phyloP scores from a whole-genome alignment of 225 moss, liverwort and hornwort genomes.

The Thuidium tamariscinum region DNA sequence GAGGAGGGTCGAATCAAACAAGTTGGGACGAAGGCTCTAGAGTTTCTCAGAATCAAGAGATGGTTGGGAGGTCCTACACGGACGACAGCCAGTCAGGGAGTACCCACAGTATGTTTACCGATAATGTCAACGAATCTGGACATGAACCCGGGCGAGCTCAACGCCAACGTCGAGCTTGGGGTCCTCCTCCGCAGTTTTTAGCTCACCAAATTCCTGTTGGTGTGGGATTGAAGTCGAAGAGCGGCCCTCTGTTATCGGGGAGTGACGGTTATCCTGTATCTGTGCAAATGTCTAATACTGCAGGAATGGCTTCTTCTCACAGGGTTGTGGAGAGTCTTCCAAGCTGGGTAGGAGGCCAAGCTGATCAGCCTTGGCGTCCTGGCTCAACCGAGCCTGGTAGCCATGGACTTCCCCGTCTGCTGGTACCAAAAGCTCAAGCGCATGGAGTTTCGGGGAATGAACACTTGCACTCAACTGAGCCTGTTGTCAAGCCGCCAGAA shows the following conservation, averaged over 20 bases:
- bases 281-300: background rate
- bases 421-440: slow-evolving; percentile 20
- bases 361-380: slow-evolving; percentile 60
- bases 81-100: slow-evolving; percentile 8
- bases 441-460: slow-evolving; percentile 20
- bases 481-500: slow-evolving; percentile 12
- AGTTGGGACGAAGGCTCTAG: slow-evolving; percentile 30
- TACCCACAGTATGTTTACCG: slow-evolving; percentile 6
- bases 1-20: slow-evolving; percentile 18
- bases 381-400: slow-evolving; percentile 28
- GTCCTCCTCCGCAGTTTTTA: slow-evolving; percentile 37
- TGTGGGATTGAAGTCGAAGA: slow-evolving; percentile 25
- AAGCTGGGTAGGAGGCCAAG: slow-evolving; percentile 59
- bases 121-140: slow-evolving; percentile 5
- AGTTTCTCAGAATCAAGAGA: slow-evolving; percentile 17
- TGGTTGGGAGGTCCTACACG: background rate
- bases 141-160: slow-evolving; percentile 15
- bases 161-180: slow-evolving; percentile 43
- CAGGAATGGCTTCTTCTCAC: slow-evolving; percentile 12
- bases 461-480: background rate
- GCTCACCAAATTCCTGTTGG: slow-evolving; percentile 33
- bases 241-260: slow-evolving; percentile 18
- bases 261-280: slow-evolving; percentile 7
- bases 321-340: slow-evolving; percentile 49
- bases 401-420: slow-evolving; percentile 15